Evolutionary conservation across 495 filamentous ascomycete genomes (phyloP), one percentile per base, ranked within the genome.

Genomic region (Aspergillus indologenus): DNA sequence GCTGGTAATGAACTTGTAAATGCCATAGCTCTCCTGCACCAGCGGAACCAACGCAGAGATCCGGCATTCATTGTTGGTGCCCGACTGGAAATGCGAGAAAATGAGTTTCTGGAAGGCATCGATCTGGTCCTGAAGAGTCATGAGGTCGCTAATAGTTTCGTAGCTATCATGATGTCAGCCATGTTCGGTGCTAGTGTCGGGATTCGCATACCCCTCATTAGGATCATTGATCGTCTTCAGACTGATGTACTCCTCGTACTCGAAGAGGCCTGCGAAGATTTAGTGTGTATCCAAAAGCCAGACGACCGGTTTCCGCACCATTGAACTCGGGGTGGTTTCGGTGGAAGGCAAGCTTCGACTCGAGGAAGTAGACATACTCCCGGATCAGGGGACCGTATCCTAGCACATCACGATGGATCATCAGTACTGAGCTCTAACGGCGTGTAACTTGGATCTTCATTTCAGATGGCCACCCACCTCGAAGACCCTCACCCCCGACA

Each of bases 211-310:
- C 79, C 94, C 94, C 76, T 98, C 94, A 68, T 98, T 97, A 12
- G 95, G 94, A 78, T 98, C 94, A 74, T 97, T 96, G 76, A 96
- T 98, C 5, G 90, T 88, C 77, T 97, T 97, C 71, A 98, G 80
- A 66, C 91, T 96, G 71, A 98, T 92, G 71, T 98, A 98, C 68
- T 98, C 94, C 79, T 97, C 94, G 63, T 98, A 98, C 68, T 98
- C 94, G 67, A 98, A 98, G 23, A 94, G 79, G 44, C 86, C 86
- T 89, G 57, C 19, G 23, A 44, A 54, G 6, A 44, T 43, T 71
- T 43, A 71, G 68, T 52, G 55, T 48, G 20, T n/a, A 23, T 29
- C 14, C 45, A 17, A 53, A 26, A 47, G n/a, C 44, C 48, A 21
- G 5, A 34, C 21, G 21, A 18, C 23, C 17, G 15, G 48, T 61